These are phyloP conservation scores for Colletotrichum neosansevieriae DNA, from an alignment of 2,329 filamentous ascomycete genomes.

Conservation along the genomic window DNA sequence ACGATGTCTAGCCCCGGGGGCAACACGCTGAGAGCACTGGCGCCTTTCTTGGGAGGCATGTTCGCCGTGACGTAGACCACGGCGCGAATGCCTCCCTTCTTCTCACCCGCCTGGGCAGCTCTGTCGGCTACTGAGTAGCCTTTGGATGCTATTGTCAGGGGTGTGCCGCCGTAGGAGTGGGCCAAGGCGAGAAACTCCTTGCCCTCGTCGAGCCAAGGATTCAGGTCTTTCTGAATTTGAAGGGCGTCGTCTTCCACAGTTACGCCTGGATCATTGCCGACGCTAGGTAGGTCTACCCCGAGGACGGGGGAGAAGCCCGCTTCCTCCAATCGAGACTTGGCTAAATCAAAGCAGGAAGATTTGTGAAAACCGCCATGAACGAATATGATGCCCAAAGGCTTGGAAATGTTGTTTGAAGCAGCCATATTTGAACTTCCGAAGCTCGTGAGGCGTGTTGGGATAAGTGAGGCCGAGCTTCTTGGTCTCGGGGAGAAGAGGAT, in stretches of 20 bases:
- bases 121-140: conserved; percentile 16
- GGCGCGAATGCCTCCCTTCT: conserved; percentile 15
- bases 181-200: conserved; percentile 21
- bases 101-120: neutral
- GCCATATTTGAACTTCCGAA: neutral
- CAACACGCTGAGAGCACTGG: conserved; percentile 20
- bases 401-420: neutral
- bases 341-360: conserved; percentile 23
- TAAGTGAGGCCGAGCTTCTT: neutral
- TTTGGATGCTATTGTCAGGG: conserved; percentile 9
- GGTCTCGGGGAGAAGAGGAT: neutral
- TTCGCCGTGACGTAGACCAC: conserved; percentile 17
- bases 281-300: conserved; percentile 21
- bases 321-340: conserved; percentile 1
- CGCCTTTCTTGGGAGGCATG: conserved; percentile 17
- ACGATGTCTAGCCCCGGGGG: conserved; percentile 23
- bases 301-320: conserved; percentile 25
- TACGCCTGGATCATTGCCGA: neutral
- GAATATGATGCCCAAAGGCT: conserved; percentile 17
- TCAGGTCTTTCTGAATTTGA: conserved; percentile 10
- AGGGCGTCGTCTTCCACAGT: conserved; percentile 25
- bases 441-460: neutral
- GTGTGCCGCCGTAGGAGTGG: conserved; percentile 27
- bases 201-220: conserved; percentile 9
- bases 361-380: conserved; percentile 18